Percentiles rank a stretch among this genome's conserved stretches.
Evolutionary conservation across 1,284 basidiomycete genomes (phyloP).

Genomic region (Ganoderma sinense): DNA sequence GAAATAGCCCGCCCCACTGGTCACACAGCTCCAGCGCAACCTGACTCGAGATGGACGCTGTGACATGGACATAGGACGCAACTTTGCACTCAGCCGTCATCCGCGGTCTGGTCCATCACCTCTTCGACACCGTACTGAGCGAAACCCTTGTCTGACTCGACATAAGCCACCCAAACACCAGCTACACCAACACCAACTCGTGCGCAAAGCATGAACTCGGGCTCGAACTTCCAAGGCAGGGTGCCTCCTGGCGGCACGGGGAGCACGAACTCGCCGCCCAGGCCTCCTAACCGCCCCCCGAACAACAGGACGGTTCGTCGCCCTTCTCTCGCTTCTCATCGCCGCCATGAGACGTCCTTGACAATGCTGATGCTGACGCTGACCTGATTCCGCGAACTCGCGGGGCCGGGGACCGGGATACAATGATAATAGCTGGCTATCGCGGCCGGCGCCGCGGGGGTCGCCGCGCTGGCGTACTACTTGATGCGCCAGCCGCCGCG

Average conservation of each 20-base stretch:
- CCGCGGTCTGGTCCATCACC: neutral
- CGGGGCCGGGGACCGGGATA: too few species aligned
- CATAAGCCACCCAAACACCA: neutral
- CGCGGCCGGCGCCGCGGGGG: constrained; percentile 1
- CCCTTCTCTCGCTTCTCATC: neutral
- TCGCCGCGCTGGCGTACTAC: constrained; percentile 6
- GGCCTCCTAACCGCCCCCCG: neutral
- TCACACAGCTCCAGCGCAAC: neutral
- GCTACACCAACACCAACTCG: neutral
- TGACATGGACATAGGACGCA: neutral
- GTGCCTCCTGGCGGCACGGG: neutral
- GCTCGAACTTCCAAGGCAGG: constrained; percentile 3
- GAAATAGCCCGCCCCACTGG: neutral
- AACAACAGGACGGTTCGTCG: neutral
- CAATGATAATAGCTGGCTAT: constrained; percentile 11
- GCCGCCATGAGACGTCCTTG: too few species aligned
- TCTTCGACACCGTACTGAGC: neutral
- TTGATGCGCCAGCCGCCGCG: neutral
- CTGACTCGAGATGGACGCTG: neutral
- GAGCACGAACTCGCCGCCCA: neutral
- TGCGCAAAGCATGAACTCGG: constrained; percentile 5
- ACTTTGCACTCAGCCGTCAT: neutral
- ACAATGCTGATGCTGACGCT: too few species aligned
- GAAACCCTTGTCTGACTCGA: neutral
- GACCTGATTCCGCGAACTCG: too few species aligned